These are phyloP conservation scores for Arthrobotrys sphaeroides DNA, from an alignment of 2,329 filamentous ascomycete genomes.

Conservation along the genomic window DNA sequence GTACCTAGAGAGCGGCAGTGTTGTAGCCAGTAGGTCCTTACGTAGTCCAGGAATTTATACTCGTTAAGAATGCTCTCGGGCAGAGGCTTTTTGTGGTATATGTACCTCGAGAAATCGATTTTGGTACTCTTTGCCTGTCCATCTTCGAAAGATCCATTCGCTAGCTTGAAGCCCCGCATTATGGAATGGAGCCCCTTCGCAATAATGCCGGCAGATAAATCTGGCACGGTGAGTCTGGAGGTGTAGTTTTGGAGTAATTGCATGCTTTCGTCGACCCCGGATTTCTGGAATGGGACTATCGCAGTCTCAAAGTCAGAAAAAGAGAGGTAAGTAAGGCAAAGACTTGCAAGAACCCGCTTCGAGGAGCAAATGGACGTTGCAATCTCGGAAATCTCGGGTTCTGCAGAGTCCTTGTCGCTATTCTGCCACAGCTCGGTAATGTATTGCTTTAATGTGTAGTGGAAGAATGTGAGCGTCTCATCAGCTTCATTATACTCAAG, in stretches of 20 bases:
- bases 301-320: slow-evolving; percentile 39
- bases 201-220: not conserved
- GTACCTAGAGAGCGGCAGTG: not conserved
- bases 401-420: no score
- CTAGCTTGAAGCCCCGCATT: slow-evolving; percentile 27
- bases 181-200: slow-evolving; percentile 15
- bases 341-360: not conserved
- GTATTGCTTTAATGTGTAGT: slow-evolving; percentile 45
- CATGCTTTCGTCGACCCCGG: slow-evolving; percentile 24
- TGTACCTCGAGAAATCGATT: slow-evolving; percentile 31
- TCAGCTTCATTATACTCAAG: slow-evolving; percentile 32
- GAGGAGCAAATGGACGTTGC: not conserved
- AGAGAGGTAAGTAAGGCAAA: slow-evolving; percentile 28
- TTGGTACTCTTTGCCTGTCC: not conserved
- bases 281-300: slow-evolving; percentile 6
- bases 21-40: slow-evolving; percentile 20
- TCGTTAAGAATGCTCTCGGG: slow-evolving; percentile 1
- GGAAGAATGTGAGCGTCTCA: slow-evolving; percentile 27
- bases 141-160: slow-evolving; percentile 10
- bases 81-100: not conserved
- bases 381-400: not conserved
- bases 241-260: slow-evolving; percentile 28
- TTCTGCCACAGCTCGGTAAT: slow-evolving; percentile 12
- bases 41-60: slow-evolving; percentile 29
- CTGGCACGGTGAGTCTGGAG: not conserved